Conservation (phyloP, 2,329 filamentous ascomycete genomes). For the Diaporthe caulivora region DNA sequence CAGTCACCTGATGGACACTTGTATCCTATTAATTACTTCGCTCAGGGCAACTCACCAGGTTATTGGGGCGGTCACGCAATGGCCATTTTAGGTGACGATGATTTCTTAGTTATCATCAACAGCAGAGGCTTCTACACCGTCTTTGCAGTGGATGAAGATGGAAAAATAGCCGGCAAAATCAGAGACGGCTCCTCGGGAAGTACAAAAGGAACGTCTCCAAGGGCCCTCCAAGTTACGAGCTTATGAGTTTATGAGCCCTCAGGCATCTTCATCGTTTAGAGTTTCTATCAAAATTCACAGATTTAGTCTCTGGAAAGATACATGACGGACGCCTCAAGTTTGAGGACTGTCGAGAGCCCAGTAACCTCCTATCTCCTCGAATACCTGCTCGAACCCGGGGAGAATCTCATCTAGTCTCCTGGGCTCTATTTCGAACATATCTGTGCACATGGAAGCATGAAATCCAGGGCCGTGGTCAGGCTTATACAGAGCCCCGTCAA, state of each 20-base stretch:
- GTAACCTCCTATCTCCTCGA: constrained; percentile 12
- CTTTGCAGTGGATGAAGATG: constrained; percentile 22
- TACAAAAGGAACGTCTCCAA: neutral
- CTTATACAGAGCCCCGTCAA: constrained; percentile 38
- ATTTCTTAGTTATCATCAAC: constrained; percentile 23
- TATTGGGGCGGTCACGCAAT: too few species aligned
- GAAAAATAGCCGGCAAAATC: neutral
- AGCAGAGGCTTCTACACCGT: neutral
- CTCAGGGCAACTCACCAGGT: neutral
- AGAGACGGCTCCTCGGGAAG: neutral
- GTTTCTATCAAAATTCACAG: neutral
- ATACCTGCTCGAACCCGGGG: constrained; percentile 24
- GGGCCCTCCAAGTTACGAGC: neutral
- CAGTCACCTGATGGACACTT: neutral
- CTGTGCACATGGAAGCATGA: constrained; percentile 39
- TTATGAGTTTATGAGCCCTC: neutral
- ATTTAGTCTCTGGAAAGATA: neutral
- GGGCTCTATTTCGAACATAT: constrained; percentile 39
- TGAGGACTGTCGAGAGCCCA: neutral
- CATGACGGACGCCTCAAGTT: neutral
- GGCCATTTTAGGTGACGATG: constrained; percentile 16
- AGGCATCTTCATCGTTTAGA: neutral
- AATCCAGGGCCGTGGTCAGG: constrained; percentile 31
- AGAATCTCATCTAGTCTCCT: constrained; percentile 40
- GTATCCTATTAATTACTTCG: neutral